These are phyloP conservation scores for Metschnikowia matae DNA, from an alignment of 805 yeast species.

Conservation along the genomic window DNA sequence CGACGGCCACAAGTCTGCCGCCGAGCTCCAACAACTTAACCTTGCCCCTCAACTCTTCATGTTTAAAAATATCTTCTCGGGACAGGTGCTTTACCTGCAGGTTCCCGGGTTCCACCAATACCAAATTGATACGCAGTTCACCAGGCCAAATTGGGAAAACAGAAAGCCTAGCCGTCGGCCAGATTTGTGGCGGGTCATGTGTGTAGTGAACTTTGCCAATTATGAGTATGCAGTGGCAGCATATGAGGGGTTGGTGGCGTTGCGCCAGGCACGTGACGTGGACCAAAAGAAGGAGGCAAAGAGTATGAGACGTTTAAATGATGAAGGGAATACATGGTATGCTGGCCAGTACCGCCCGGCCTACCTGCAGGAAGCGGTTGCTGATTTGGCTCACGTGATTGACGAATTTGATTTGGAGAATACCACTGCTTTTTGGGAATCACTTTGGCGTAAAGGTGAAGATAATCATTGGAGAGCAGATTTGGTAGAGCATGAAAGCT, in stretches of 20 bases:
- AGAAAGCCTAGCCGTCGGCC: conserved; percentile 72
- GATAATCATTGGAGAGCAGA: conserved; percentile 63
- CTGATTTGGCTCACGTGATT: conserved; percentile 70
- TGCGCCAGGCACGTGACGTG: conserved; percentile 70
- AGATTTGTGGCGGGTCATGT: conserved; percentile 89
- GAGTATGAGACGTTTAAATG: conserved; percentile 64
- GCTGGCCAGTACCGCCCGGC: conserved; percentile 88
- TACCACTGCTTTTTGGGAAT: conserved; percentile 74
- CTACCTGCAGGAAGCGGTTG: conserved; percentile 84
- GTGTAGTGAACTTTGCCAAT: conserved; percentile 64
- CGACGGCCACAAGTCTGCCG: conserved; percentile 31
- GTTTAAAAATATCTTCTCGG: conserved; percentile 81
- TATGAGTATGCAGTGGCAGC: conserved; percentile 68
- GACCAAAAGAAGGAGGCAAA: conserved; percentile 53
- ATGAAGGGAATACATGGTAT: conserved; percentile 79
- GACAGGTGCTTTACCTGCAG: conserved; percentile 88
- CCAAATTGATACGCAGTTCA: conserved; percentile 68
- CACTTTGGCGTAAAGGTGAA: conserved; percentile 82
- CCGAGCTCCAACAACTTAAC: conserved; percentile 41
- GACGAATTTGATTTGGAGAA: conserved; percentile 52
- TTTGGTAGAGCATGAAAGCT: conserved; percentile 55
- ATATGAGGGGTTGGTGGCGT: conserved; percentile 67
- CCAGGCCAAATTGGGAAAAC: conserved; percentile 87
- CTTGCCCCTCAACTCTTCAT: conserved; percentile 81
- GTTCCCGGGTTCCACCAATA: conserved; percentile 59